Evolutionary conservation across 2,329 filamentous ascomycete species (phyloP).

Genomic region (Colletotrichum costaricense): DNA sequence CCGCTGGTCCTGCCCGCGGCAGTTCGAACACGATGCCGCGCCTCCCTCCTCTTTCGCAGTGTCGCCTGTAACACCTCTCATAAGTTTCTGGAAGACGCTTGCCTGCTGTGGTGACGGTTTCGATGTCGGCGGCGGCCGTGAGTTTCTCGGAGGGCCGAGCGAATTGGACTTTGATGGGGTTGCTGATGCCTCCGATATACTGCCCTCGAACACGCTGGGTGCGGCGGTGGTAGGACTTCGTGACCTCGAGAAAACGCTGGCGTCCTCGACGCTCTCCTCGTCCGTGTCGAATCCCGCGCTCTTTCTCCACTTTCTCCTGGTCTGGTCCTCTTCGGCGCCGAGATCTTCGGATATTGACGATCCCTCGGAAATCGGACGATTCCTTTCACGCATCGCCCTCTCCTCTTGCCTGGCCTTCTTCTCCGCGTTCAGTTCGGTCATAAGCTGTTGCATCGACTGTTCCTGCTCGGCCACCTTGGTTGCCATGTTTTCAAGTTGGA

Average conservation of each 20-base stretch:
- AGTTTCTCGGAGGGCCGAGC: slow-evolving; percentile 3
- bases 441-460: slow-evolving; percentile 58
- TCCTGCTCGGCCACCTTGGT: slow-evolving; percentile 65
- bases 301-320: slow-evolving; percentile 54
- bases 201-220: slow-evolving; percentile 46
- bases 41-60: slow-evolving; percentile 40
- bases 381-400: slow-evolving; percentile 43
- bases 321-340: slow-evolving; percentile 63
- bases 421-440: slow-evolving; percentile 63
- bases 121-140: slow-evolving; percentile 13
- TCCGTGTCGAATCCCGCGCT: slow-evolving; percentile 61
- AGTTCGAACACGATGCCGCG: slow-evolving; percentile 61
- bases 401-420: slow-evolving; percentile 58
- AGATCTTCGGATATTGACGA: slow-evolving; percentile 64
- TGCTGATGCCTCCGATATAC: slow-evolving; percentile 29
- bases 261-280: slow-evolving; percentile 60
- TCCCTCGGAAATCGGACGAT: slow-evolving; percentile 46
- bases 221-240: slow-evolving; percentile 66
- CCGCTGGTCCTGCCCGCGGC: slow-evolving; percentile 67
- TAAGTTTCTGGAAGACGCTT: slow-evolving; percentile 54
- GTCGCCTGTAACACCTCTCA: slow-evolving; percentile 55
- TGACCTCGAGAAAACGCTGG: slow-evolving; percentile 71
- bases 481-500: slow-evolving; percentile 71
- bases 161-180: slow-evolving; percentile 38
- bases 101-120: slow-evolving; percentile 41